A percentile compares a stretch with the other conserved stretches of the same genome.
phyloP scores from a whole-genome alignment of 495 filamentous ascomycete species.

The Penicillium roqueforti region DNA sequence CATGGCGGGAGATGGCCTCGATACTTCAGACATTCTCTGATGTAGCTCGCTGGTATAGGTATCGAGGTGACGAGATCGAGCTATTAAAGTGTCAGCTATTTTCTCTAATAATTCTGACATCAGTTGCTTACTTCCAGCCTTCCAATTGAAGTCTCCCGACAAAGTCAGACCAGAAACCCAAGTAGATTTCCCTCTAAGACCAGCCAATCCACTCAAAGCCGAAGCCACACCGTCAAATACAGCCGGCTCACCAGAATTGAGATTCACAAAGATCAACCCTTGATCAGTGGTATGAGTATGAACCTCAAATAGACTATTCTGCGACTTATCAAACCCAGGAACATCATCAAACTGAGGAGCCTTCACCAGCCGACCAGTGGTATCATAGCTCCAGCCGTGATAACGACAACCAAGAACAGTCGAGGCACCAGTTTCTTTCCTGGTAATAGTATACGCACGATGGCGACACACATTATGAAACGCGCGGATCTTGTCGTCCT shows the following conservation, averaged over 20 bases:
- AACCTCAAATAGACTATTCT: slow-evolving; percentile 50
- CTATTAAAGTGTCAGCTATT: background rate
- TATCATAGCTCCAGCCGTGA: slow-evolving; percentile 61
- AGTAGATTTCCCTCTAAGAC: slow-evolving; percentile 9
- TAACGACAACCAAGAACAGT: slow-evolving; percentile 55
- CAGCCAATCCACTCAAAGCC: slow-evolving; percentile 15
- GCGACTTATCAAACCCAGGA: slow-evolving; percentile 50
- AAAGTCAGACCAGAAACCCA: slow-evolving; percentile 38
- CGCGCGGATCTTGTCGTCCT: slow-evolving; percentile 46
- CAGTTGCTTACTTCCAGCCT: slow-evolving; percentile 25
- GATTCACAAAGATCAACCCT: slow-evolving; percentile 43
- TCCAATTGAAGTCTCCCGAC: slow-evolving; percentile 47
- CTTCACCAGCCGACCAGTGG: slow-evolving; percentile 52
- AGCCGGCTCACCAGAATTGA: slow-evolving; percentile 27
- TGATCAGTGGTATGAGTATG: slow-evolving; percentile 25
- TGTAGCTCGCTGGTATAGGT: slow-evolving; percentile 4
- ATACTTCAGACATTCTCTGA: slow-evolving; percentile 1
- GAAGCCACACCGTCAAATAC: slow-evolving; percentile 9
- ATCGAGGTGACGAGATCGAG: background rate
- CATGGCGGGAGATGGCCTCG: slow-evolving; percentile 2
- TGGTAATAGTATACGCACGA: slow-evolving; percentile 52
- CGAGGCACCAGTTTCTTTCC: slow-evolving; percentile 46
- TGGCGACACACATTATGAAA: slow-evolving; percentile 61
- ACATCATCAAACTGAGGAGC: slow-evolving; percentile 55
- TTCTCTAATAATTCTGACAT: background rate